Evolutionary conservation across 1,284 basidiomycete genomes (phyloP), one percentile per base, ranked within the genome.

Genomic region (Ceratobasidium sp.): DNA sequence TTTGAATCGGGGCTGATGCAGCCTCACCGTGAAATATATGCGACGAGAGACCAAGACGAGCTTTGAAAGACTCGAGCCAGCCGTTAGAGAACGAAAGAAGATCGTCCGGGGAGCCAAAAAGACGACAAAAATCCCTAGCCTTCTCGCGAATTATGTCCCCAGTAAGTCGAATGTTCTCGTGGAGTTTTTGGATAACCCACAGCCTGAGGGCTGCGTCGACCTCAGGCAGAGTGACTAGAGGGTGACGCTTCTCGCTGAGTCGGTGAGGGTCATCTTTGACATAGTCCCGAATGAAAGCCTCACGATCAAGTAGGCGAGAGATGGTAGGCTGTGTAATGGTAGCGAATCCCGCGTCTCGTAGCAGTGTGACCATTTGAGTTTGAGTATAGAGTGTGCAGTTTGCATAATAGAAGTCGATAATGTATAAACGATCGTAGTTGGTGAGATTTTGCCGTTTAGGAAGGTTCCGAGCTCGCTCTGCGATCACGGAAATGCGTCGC

Each of bases 11-110:
- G 35, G 68, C 68, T 4, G 68, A 57, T 8, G 52, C 52, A 20
- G 52, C 52, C 33, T 70, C 50, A 8, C 68, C 82, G 82, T 86
- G 84, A 2, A 81, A 68, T 73, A 82, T 83, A 33, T 80, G 55
- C 55, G 82, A 66, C 77, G 77, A 81, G 52, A 86, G 66, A 4
- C 66, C 66, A 35, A 52, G n/a, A 12, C 66, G 12, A n/a, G 41
- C 30, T 16, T 68, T 68, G 20, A 50, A 54, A 35, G 23, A 30
- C 7, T 5, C 23, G 30, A 68, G 50, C 66, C 66, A 68, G 23
- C 48, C 66, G 33, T 20, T 50, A 68, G 48, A 33, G 46, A 68
- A 73, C 41, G 18, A 16, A n/a, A 50, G 69, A 8, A 14, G 8
- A 20, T 60, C 57, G 16, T 59, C 33, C 8, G 69, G 69, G 12